Evolutionary conservation across 306 rosid species (phyloP).

Genomic region (Inga oerstediana): DNA sequence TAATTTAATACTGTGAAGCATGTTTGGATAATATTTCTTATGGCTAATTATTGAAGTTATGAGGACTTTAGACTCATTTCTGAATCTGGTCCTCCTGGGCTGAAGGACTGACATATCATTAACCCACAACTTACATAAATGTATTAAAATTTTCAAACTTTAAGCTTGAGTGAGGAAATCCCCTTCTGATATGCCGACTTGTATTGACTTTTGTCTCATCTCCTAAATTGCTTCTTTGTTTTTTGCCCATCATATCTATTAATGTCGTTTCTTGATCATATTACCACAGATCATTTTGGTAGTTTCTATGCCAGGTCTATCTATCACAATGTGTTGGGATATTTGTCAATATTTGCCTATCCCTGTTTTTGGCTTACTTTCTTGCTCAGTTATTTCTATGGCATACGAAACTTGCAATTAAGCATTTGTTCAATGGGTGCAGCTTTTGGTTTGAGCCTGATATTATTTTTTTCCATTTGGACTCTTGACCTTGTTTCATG

Average conservation of each 20-base stretch:
- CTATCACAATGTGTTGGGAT: neutral
- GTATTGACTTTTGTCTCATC: neutral
- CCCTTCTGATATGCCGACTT: neutral
- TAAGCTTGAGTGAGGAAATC: neutral
- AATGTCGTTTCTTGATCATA: neutral
- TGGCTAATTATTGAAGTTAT: neutral
- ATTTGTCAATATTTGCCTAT: neutral
- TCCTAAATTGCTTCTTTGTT: neutral
- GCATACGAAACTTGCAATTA: neutral
- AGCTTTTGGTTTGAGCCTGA: neutral
- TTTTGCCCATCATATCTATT: neutral
- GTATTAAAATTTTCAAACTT: neutral
- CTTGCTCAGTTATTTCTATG: neutral
- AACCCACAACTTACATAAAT: neutral
- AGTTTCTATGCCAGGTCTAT: neutral
- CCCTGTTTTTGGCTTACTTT: neutral
- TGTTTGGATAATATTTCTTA: neutral
- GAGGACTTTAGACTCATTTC: neutral
- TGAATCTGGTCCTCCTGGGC: neutral
- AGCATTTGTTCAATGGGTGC: neutral
- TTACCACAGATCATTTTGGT: neutral
- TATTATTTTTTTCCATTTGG: constrained; percentile 7
- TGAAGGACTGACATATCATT: neutral
- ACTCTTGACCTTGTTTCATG: neutral
- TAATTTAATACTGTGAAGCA: neutral